Evolutionary conservation across 345 rosid species (phyloP).

Genomic region (Moringa oleifera): DNA sequence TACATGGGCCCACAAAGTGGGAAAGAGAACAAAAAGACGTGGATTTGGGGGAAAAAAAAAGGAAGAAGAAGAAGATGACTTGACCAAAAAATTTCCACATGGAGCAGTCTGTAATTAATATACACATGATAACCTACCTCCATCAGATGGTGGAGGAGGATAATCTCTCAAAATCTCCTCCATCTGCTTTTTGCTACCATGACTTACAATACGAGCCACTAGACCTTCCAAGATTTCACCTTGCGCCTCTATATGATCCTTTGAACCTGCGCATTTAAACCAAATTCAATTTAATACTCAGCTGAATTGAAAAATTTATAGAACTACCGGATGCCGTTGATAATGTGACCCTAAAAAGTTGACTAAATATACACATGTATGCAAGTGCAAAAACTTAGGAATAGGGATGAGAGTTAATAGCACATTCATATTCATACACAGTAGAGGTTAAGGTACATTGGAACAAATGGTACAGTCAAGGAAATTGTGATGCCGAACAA

Average conservation of each 20-base stretch:
- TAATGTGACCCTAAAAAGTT: background rate
- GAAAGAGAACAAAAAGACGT: too few species aligned
- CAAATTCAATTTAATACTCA: conserved; percentile 9
- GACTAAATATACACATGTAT: background rate
- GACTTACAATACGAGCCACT: conserved; percentile 92
- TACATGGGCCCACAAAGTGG: too few species aligned
- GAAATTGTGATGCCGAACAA: background rate
- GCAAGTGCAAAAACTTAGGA: background rate
- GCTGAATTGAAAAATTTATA: background rate
- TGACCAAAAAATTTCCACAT: too few species aligned
- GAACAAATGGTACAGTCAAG: background rate
- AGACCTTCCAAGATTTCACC: conserved; percentile 98
- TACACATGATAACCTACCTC: conserved; percentile 43
- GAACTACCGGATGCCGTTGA: background rate
- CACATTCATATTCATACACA: background rate
- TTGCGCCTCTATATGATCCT: conserved; percentile 74
- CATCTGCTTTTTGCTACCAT: conserved; percentile 69
- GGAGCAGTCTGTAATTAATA: background rate
- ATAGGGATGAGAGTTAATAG: too few species aligned
- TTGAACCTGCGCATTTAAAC: conserved; percentile 49
- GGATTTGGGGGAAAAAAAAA: too few species aligned
- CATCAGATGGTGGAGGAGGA: conserved; percentile 58
- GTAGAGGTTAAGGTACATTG: too few species aligned
- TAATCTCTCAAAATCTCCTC: conserved; percentile 64
- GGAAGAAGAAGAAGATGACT: too few species aligned